phyloP scores from a whole-genome alignment of 2,329 filamentous ascomycete species.

The Xylaria sp. region DNA sequence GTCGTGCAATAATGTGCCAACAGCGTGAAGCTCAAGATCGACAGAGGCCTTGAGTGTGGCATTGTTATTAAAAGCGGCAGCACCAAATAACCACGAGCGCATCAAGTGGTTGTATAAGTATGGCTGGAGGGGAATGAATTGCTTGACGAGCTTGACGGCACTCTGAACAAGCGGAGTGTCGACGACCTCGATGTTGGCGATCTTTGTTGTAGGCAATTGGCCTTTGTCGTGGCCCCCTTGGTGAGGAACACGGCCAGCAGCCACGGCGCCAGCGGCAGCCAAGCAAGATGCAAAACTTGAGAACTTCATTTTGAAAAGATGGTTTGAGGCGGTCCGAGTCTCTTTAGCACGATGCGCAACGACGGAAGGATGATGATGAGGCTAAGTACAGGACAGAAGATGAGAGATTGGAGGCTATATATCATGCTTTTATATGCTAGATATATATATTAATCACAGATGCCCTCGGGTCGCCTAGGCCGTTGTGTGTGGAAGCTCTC shows the following conservation, averaged over 20 bases:
- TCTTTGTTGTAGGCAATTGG: constrained; percentile 31
- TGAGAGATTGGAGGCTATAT: constrained; percentile 12
- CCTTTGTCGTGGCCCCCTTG: background rate
- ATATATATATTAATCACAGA: background rate
- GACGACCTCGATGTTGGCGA: constrained; percentile 38
- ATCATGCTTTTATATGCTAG: constrained; percentile 11
- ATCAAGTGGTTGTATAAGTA: constrained; percentile 38
- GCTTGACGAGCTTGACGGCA: constrained; percentile 27
- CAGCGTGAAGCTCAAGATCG: constrained; percentile 35
- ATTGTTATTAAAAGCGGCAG: constrained; percentile 37
- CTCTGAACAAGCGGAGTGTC: constrained; percentile 33
- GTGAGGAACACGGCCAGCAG: background rate
- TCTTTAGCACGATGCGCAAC: background rate
- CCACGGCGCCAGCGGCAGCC: constrained; percentile 14
- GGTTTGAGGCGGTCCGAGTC: background rate
- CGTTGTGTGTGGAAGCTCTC: background rate
- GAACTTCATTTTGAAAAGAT: constrained; percentile 34
- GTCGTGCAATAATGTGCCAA: constrained; percentile 35
- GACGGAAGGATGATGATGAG: constrained; percentile 19
- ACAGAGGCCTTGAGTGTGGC: constrained; percentile 31
- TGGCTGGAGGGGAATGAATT: constrained; percentile 35
- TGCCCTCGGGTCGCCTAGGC: background rate
- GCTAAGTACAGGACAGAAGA: background rate
- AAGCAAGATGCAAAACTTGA: constrained; percentile 21
- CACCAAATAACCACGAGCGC: constrained; percentile 37